Base-by-base conservation (phyloP, 495 filamentous ascomycete species). In the Penicillium paradoxum region DNA sequence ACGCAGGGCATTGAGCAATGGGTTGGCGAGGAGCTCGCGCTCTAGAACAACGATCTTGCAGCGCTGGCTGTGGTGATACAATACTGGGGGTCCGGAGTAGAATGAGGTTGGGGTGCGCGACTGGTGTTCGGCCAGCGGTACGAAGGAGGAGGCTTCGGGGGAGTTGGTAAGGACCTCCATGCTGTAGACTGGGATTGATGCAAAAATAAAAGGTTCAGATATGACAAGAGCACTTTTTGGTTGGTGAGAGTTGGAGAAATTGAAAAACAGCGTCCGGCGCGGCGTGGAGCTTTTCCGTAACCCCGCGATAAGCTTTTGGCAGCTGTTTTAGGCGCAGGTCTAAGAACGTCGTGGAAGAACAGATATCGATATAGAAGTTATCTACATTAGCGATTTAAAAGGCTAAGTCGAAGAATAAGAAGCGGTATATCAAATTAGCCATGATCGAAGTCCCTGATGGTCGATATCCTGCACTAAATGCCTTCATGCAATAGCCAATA, bases 41-140 rank as follows among this genome's bases (percentile, higher is more conserved):
- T 72, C 67, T 2, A 71, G 56, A 27, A 85, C 74, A 53, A 69
- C 58, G 30, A 90, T 78, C 41, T 83, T 85, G 63, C 84, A 80
- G 59, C 75, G 73, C 42, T 79, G 63, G 55, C 74, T 78, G 61
- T 86, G 86, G 70, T 85, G 86, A 74, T 97, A 79, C 0, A 97
- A 82, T 29, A 98, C 79, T 11, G 91, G 83, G 49, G 85, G 87
- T 9, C 82, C 86, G 62, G 79, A 78, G 69, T 84, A 86, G 79
- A 97, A 98, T 25, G 85, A 90, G 44, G 74, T 68, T 0, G 93
- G 93, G 8, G 93, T 98, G 54, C 85, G 83, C 24, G 86, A 83
- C 65, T 95, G 89, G 70, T 96, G 89, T 49, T 86, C 83, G 15
- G 79, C 73, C 39, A 98, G 79, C 9, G 84, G 77, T 22, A 82